Base-by-base conservation (phyloP, 768 basidiomycete genomes). In the Cyclocybe aegerita region DNA sequence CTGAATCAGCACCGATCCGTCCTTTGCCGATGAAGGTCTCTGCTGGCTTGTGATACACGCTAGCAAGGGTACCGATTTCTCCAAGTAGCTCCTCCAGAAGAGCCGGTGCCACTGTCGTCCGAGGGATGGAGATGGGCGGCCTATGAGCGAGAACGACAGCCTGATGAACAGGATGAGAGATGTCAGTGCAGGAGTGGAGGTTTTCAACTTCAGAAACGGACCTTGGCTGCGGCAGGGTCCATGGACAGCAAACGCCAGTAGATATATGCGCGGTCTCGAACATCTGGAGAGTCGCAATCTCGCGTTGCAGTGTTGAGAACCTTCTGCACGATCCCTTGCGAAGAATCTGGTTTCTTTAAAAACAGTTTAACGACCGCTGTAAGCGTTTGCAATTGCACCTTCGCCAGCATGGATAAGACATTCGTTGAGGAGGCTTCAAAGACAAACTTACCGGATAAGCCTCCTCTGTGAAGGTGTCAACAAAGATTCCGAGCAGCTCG, bases 321-420 rank as follows among this genome's bases (percentile, higher is more conserved):
- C n/a, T 80, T 77, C 64, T 98, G 96, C 0, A 98, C 96, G 11
- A 98, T 78, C 4, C 80, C 88, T 65, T 98, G 96, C 33, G 95
- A 89, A 23, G 84, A 81, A 59, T 98, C 96, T 0, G 96, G 95
- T 65, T 94, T 95, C 72, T 88, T 94, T 56, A 99, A 73, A 76
- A 93, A 98, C 30, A 98, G 79, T 67, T 99, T 98, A 52, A 98
- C 96, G 6, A 98, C 95, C 0, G 95, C 94, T 1, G 96, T 98
- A 47, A 98, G 73, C 1, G 89, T 90, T 71, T 87, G 83, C 33
- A 90, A 70, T 76, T 90, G 88, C 4, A 85, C 83, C 81, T 84
- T 43, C 9, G 41, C 11, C 4, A 10, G 8, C 14, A 34, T 9
- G 32, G 14, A 15, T 10, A 11, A 39, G 38, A 23, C 9, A 4